Base-by-base conservation (phyloP, 495 filamentous ascomycete species). In the Bombardia bombarda region DNA sequence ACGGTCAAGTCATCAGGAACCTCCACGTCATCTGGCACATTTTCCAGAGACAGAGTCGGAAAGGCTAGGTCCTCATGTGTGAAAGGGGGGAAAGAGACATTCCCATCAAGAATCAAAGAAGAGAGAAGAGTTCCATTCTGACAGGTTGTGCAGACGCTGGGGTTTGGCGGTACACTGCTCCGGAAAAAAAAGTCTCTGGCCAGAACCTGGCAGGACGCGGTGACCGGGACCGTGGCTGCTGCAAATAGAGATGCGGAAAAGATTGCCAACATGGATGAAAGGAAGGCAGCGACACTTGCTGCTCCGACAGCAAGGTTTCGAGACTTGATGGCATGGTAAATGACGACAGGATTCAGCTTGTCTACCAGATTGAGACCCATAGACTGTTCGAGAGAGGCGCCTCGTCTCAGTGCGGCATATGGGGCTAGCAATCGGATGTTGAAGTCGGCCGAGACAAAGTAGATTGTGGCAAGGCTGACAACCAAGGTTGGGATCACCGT, bases 31-130 rank as follows among this genome's bases (percentile, higher is more conserved):
- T 40, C 39, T 16, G 47, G 48, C 1, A 42, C 31, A 32, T 34
- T 46, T 7, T 26, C 42, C 30, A 52, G 23, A 7, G 32, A 14
- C 4, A 58, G 35, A 7, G 38, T 32, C 1, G 53, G 51, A 25
- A 57, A 60, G 6, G 38, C 45, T 12, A 60, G 25, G 43, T 60
- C 50, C 16, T 45, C 49, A 23, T 47, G 50, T 12, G 51, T 56
- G 16, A 57, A 55, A 2, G 38, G 14, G 1, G 57, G 51, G 35
- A 47, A 57, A 14, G 57, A 50, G 8, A 51, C 32, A 32, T 57
- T 57, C 7, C 41, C 38, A 22, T 49, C 33, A n/a, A 61, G 41
- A 1, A 57, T 46, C 5, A 57, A 42, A 3, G 46, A 51, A 7
- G 43, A 24, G 12, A 52, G 23, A 13, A 52, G 26, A 3, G 46